Base-by-base conservation (phyloP, 371 early-diverging fungal genomes). In the Paramicrosporidium saccamoebae region DNA sequence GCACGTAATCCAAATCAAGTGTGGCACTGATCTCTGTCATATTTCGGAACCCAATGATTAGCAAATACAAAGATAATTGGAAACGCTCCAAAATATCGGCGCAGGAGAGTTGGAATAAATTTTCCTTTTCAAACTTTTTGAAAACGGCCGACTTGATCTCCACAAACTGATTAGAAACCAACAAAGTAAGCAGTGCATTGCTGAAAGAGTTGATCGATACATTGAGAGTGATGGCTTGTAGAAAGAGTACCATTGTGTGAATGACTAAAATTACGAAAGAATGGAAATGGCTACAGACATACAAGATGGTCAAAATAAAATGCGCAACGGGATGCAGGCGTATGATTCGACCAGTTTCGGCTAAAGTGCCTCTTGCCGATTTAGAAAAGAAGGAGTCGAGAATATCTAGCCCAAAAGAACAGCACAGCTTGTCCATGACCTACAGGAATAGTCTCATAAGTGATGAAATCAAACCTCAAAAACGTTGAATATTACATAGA, bases 131-230 rank as follows among this genome's bases (percentile, higher is more conserved):
- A 50, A 77, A 86, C 27, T 58, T 59, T 33, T 94, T 94, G 32
- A 88, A 88, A 1, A 94, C 90, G 22, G 61, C 60, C 31, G 73
- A 61, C 35, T 94, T 94, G 39, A 94, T 79, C 37, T 94, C 95
- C 7, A 79, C 77, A 55, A 94, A 94, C 43, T 88, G 95, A 30
- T 88, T 90, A 10, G 74, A 72, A 20, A 94, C 57, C 15, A 94
- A 51, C 18, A 94, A 36, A 3, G 88, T 69, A 13, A 90, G 39
- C 14, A 94, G 44, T 2, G 78, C 72, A 36, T 82, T 82, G 25
- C 71, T 69, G 37, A 78, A 74, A 8, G 73, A 69, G 39, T 94
- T 92, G 36, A 88, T 65, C 2, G 90, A 71, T 3, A 88, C 86
- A 29, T 86, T 82, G 19, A 90, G 52, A 0, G 84, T 74, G 35